A percentile compares a stretch with the other conserved stretches of the same genome.
Evolutionary conservation across 177 flowering plant genomes (phyloP).

Genomic region (Vitis hybrid): DNA sequence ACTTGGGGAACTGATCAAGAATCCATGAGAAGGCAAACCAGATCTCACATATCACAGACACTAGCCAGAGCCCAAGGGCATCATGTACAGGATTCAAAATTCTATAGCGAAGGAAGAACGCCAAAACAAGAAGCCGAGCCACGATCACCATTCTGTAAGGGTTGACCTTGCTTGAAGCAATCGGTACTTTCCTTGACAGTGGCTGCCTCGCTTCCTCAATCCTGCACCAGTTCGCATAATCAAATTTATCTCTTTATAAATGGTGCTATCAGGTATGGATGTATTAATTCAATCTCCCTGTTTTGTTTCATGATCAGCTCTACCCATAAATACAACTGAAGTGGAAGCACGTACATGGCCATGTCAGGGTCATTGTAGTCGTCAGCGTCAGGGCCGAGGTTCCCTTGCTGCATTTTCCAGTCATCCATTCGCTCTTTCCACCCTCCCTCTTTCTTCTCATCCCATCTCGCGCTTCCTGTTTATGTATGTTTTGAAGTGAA

Average conservation of each 20-base stretch:
- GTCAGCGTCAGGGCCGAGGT: constrained; percentile 61
- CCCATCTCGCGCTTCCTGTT: constrained; percentile 85
- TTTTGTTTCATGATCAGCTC: background rate
- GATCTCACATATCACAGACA: constrained; percentile 82
- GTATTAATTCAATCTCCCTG: too few relatives aligned
- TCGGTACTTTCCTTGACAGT: constrained; percentile 86
- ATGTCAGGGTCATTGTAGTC: constrained; percentile 65
- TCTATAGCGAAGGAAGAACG: constrained; percentile 78
- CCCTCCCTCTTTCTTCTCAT: constrained; percentile 78
- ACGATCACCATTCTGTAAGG: constrained; percentile 92
- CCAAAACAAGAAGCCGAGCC: constrained; percentile 68
- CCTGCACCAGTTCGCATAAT: constrained; percentile 40
- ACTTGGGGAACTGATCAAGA: constrained; percentile 96
- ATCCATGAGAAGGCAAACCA: constrained; percentile 98
- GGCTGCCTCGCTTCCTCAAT: constrained; percentile 95
- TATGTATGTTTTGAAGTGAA: background rate
- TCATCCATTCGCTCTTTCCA: constrained; percentile 96
- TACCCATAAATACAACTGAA: background rate
- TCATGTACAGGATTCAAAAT: constrained; percentile 85
- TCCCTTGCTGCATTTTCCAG: constrained; percentile 90
- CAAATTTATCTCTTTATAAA: background rate
- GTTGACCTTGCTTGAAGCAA: constrained; percentile 88
- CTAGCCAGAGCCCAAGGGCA: constrained; percentile 89
- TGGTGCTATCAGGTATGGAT: too few relatives aligned
- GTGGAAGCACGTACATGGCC: constrained; percentile 48